Base-by-base conservation (phyloP, 225 moss, liverwort and hornwort genomes). In the Bryum argenteum region DNA sequence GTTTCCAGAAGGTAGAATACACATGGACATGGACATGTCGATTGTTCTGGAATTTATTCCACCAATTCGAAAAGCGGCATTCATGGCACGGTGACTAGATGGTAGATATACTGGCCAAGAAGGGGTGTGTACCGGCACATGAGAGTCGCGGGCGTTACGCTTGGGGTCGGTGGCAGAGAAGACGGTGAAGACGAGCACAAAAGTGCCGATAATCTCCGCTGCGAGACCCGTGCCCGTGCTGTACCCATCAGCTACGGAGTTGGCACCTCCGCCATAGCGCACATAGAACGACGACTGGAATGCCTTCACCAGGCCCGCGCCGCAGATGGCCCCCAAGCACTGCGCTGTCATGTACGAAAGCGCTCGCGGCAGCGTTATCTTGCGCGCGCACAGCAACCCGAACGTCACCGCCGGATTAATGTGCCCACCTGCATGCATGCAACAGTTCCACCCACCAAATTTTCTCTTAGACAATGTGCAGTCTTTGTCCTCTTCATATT, bases 161-260 rank as follows among this genome's bases (percentile, higher is more conserved):
- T 85, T 85, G 58, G 85, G 85, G 52, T 85, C 85, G 17, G 85
- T 85, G 53, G 85, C 84, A 10, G 84, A 85, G 75, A 85, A 85
- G 47, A 85, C 84, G 38, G 84, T 85, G 61, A 78, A 85, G 3
- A 81, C 84, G 16, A 85, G 56, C 4, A 81, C 21, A 54, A 85
- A 85, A 17, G 84, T 85, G 69, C 85, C 85, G 20, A 85, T 53
- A 39, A 79, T 79, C 66, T 85, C 85, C 10, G 85, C 81, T 8
- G 66, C 85, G 45, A 85, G 62, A 2, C 85, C 81, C 4, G 76
- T 58, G 52, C 85, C 85, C 2, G 41, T 0, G 66, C 40, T 58
- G 66, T 85, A 85, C 10, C 85, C 85, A 0, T 0, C 0, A 1
- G 11, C 22, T 21, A 85, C 79, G 4, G 51, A 43, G 19, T 85